phyloP scores from a whole-genome alignment of 164 flowering plant genomes.

The Magnolia changhungtana region DNA sequence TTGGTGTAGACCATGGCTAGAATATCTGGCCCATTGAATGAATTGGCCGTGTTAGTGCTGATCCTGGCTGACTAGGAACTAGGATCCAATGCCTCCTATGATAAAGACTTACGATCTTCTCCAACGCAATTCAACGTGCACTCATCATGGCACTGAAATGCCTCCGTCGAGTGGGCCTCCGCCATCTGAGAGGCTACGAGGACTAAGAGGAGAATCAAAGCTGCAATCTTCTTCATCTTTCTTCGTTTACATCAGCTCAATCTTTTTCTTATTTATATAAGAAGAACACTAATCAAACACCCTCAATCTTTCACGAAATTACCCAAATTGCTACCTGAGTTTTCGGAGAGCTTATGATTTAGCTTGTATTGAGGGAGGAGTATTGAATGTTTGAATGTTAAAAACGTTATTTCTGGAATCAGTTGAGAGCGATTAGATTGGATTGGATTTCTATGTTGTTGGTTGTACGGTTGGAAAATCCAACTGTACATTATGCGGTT shows the following conservation, averaged over 20 bases:
- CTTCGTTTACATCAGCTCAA: not conserved
- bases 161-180: not conserved
- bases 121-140: not conserved
- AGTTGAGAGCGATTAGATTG: too few species aligned
- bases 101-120: not conserved
- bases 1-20: too few species aligned
- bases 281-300: not conserved
- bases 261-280: not conserved
- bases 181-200: not conserved
- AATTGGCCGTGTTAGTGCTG: not conserved
- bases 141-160: not conserved
- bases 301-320: not conserved
- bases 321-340: too few species aligned
- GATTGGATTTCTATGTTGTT: too few species aligned
- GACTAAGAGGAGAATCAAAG: not conserved
- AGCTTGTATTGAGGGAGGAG: too few species aligned
- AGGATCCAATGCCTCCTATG: not conserved
- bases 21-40: not conserved
- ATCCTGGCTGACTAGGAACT: not conserved
- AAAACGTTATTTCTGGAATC: too few species aligned
- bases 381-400: too few species aligned
- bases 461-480: too few species aligned
- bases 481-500: too few species aligned
- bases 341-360: too few species aligned
- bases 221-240: not conserved